Base-by-base conservation (phyloP, 306 rosid species). In the Prunus kanzakura region DNA sequence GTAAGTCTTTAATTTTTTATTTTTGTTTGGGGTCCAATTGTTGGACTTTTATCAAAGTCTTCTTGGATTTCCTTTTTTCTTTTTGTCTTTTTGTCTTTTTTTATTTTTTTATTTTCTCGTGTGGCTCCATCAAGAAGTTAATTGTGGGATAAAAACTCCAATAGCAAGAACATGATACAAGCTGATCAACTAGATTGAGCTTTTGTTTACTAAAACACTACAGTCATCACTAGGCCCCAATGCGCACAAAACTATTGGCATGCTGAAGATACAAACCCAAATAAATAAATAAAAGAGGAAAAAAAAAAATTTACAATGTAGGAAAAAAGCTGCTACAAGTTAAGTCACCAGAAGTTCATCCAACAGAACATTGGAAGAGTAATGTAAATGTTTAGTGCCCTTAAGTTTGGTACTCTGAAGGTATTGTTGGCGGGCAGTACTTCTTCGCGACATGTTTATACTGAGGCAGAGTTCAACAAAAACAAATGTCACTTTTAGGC, bases 381-480 rank as follows among this genome's bases (percentile, higher is more conserved):
- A 68, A 49, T 12, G 60, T 56, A 56, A 32, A 70, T 3, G 49
- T 43, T 64, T 78, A 72, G 60, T 18, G 30, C 55, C 46, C 60
- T 86, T 74, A 87, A 77, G 82, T 82, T 92, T 72, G 93, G 76
- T 69, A 85, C 67, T 92, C 97, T 56, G 74, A 71, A 10, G 99
- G 92, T 80, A 95, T 83, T 45, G 86, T 79, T 2, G 93, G 77
- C 61, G 97, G 97, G 76, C 88, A 86, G 79, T 79, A 77, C 87
- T 90, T 90, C 83, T 86, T 89, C 10, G 99, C 97, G 74, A 88
- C 99, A 45, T 89, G 88, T 76, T 96, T 96, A 84, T 92, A 96
- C 99, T 96, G 93, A 56, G 78, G 56, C 79, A 84, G 51, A 71
- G 23, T 20, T 2, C 63, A 55, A 64, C 57, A 46, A 56, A 50